Evolutionary conservation across 495 filamentous ascomycete species (phyloP).

Genomic region (Penicillium manginii): DNA sequence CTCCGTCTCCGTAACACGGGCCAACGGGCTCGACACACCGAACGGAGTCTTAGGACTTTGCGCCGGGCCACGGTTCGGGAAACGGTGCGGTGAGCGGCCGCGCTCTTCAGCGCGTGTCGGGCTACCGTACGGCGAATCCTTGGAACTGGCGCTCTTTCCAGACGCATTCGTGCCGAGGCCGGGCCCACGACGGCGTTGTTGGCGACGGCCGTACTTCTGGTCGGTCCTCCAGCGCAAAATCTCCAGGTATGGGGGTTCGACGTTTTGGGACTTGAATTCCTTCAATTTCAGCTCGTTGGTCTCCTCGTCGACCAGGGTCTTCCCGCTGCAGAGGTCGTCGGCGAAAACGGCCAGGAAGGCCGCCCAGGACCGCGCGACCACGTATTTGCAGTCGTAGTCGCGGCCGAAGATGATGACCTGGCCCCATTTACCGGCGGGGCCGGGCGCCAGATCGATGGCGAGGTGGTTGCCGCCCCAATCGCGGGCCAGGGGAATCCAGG

Average conservation of each 20-base stretch:
- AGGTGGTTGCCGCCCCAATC: conserved; percentile 99
- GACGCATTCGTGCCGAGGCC: conserved; percentile 45
- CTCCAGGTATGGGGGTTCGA: conserved; percentile 93
- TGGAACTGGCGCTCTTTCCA: conserved; percentile 37
- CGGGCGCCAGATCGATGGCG: conserved; percentile 91
- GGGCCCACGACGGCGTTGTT: conserved; percentile 43
- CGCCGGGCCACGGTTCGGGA: conserved; percentile 49
- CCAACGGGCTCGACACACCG: conserved; percentile 57
- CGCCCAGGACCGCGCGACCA: conserved; percentile 91
- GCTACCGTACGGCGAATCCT: conserved; percentile 57
- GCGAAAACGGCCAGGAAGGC: conserved; percentile 84
- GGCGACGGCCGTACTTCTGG: conserved; percentile 82
- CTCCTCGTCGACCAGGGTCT: conserved; percentile 90
- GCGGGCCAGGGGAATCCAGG: conserved; percentile 93
- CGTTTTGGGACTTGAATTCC: conserved; percentile 83
- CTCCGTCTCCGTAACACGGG: conserved; percentile 56
- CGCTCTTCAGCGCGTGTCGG: conserved; percentile 55
- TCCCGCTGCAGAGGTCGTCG: conserved; percentile 85
- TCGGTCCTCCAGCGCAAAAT: conserved; percentile 93
- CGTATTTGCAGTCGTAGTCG: conserved; percentile 98
- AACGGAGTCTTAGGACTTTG: conserved; percentile 55
- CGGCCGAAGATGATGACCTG: conserved; percentile 96
- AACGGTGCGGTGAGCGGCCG: conserved; percentile 58
- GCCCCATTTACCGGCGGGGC: conserved; percentile 88
- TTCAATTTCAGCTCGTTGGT: conserved; percentile 86